Evolutionary conservation across 2,329 filamentous ascomycete genomes (phyloP), one percentile per base, ranked within the genome.

Genomic region (Curvularia lunata): DNA sequence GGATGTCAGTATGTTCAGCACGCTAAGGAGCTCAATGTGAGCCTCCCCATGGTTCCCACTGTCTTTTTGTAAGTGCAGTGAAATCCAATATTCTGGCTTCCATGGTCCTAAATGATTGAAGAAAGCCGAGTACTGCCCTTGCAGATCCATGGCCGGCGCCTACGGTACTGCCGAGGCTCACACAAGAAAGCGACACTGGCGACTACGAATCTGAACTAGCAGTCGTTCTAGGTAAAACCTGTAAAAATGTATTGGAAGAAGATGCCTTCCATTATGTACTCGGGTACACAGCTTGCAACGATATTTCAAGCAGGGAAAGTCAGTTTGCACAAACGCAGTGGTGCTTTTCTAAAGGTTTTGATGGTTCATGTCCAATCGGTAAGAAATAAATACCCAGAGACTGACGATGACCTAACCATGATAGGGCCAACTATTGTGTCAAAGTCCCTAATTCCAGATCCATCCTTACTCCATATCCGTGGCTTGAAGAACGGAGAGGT

Each of bases 321-420:
- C 41, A 43, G 21, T 43, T 25, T 27, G 41, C 41, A 12, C 12
- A 25, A 16, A 27, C 41, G 41, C 41, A 43, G 5, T 43, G 41
- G 23, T 27, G 21, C 23, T 43, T 43, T 7, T 43, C 41, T 23
- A 43, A 27, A 27, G 41, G 41, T 1, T 43, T 43, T 27, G 41
- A 43, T n/a, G 41, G 41, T 16, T 43, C 23, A 27, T 43, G 41
- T n/a, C 41, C 41, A 16, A 43, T 43, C 27, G 41, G 41, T 43
- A n/a, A 27, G 41, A 27, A 25, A 16, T 13, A 2, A 27, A 27
- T 16, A 4, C 16, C 1, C 19, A 23, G 5, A 23, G 18, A 8
- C 40, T 2, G 7, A 25, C 3, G 19, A 19, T 42, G 19, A 42
- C 2, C 8, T 16, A 12, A 4, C 12, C 4, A 4, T 2, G 5